Conservation (phyloP, 768 basidiomycete species). For the Tricholomella constricta region DNA sequence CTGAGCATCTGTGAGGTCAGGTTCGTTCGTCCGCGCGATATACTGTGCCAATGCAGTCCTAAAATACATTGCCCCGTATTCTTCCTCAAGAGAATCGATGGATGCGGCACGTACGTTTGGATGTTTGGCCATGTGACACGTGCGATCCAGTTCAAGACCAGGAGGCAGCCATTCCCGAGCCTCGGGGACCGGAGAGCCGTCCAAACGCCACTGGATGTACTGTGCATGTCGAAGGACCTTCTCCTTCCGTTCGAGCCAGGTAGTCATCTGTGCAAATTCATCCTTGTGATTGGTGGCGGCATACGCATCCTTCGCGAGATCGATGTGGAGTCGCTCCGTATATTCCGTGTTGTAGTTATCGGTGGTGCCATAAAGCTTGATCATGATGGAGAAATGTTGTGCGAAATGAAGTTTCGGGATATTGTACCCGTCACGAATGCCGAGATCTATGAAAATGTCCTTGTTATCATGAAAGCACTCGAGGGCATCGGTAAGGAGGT, state of each 20-base stretch:
- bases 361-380: slow-evolving; percentile 36
- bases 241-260: slow-evolving; percentile 35
- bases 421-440: slow-evolving; percentile 37
- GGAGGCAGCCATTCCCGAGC: slow-evolving; percentile 1
- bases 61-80: slow-evolving; percentile 15
- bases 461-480: slow-evolving; percentile 37
- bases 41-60: slow-evolving; percentile 24
- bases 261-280: slow-evolving; percentile 38
- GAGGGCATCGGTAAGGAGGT: slow-evolving; percentile 25
- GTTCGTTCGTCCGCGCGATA: slow-evolving; percentile 20
- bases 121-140: slow-evolving; percentile 23
- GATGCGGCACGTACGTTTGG: slow-evolving; percentile 22
- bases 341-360: slow-evolving; percentile 43
- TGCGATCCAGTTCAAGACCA: slow-evolving; percentile 9
- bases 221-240: slow-evolving; percentile 26
- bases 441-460: slow-evolving; percentile 32
- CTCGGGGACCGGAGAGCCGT: neutral
- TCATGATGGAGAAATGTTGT: slow-evolving; percentile 38
- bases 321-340: too few relatives aligned
- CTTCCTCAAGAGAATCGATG: neutral
- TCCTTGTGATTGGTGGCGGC: slow-evolving; percentile 37
- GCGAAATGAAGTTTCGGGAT: slow-evolving; percentile 44
- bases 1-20: slow-evolving; percentile 12
- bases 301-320: too few relatives aligned
- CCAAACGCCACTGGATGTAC: slow-evolving; percentile 24